phyloP scores from a whole-genome alignment of 1,284 basidiomycete genomes.

The Papiliotrema laurentii region DNA sequence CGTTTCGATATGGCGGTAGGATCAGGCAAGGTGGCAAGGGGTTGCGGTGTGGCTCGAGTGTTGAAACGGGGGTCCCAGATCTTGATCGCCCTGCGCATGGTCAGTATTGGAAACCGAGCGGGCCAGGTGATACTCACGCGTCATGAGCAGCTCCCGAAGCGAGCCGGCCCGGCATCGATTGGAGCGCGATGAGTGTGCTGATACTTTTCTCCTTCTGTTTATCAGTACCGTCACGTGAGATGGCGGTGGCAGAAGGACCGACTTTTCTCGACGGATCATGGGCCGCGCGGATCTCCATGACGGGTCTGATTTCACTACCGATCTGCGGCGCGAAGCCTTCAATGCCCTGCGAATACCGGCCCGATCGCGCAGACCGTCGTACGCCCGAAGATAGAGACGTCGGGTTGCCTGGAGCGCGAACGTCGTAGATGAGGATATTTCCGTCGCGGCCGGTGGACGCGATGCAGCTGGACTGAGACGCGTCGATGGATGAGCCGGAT shows the following conservation, averaged over 20 bases:
- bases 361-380: slow-evolving; percentile 1
- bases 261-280: slow-evolving; percentile 18
- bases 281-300: slow-evolving; percentile 29
- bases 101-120: neutral
- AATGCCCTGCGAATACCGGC: slow-evolving; percentile 25
- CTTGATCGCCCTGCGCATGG: slow-evolving; percentile 41
- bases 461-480: slow-evolving; percentile 19
- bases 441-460: slow-evolving; percentile 47
- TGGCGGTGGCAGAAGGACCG: neutral
- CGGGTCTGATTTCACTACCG: slow-evolving; percentile 21
- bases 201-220: slow-evolving; percentile 26
- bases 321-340: slow-evolving; percentile 24
- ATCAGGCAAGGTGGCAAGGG: slow-evolving; percentile 29
- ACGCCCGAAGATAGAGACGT: neutral
- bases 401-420: slow-evolving; percentile 14
- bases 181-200: slow-evolving; percentile 42
- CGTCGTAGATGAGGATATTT: slow-evolving; percentile 47
- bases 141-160: slow-evolving; percentile 46
- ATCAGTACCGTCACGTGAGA: slow-evolving; percentile 1
- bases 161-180: slow-evolving; percentile 39
- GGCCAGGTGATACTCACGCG: slow-evolving; percentile 29
- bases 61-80: slow-evolving; percentile 48
- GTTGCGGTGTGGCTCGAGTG: slow-evolving; percentile 13
- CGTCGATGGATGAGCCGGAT: slow-evolving; percentile 11
- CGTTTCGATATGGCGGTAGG: slow-evolving; percentile 32